phyloP scores from a whole-genome alignment of 2,329 filamentous ascomycete species.

The Teratosphaeria pseudoeucalypti region DNA sequence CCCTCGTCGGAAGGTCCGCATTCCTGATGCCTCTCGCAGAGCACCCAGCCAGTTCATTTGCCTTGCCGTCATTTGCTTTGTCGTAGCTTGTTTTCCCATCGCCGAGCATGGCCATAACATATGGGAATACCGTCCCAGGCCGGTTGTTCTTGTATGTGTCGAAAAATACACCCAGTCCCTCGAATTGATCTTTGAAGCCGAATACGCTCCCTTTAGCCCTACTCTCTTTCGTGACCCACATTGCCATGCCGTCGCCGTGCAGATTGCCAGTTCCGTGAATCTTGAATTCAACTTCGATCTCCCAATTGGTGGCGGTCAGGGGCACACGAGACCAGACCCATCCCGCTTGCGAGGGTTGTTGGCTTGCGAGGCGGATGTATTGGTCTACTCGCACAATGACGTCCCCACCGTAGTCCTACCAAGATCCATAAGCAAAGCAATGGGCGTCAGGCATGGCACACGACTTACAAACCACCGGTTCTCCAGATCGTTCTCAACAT shows the following conservation, averaged over 20 bases:
- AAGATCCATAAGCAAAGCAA: background rate
- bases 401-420: constrained; percentile 80
- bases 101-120: constrained; percentile 96
- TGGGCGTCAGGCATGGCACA: background rate
- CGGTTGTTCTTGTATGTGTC: constrained; percentile 99
- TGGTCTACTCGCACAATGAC: constrained; percentile 67
- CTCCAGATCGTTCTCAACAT: constrained; percentile 95
- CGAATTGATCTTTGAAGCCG: constrained; percentile 76
- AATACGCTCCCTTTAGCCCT: constrained; percentile 74
- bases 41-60: constrained; percentile 85
- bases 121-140: constrained; percentile 88
- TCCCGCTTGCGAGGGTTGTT: constrained; percentile 80
- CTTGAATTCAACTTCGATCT: constrained; percentile 93
- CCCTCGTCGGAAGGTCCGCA: constrained; percentile 65
- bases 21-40: constrained; percentile 85
- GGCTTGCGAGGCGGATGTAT: constrained; percentile 86
- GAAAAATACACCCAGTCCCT: constrained; percentile 89
- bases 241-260: constrained; percentile 90
- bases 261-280: constrained; percentile 81
- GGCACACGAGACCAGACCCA: constrained; percentile 93
- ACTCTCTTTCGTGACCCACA: constrained; percentile 96
- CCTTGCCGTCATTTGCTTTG: constrained; percentile 88
- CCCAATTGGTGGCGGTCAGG: constrained; percentile 96
- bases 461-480: constrained; percentile 69
- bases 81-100: constrained; percentile 85